Percentiles rank a stretch among this genome's conserved stretches.
phyloP scores from a whole-genome alignment of 1,284 basidiomycete genomes.

The Sporisorium graminicola region DNA sequence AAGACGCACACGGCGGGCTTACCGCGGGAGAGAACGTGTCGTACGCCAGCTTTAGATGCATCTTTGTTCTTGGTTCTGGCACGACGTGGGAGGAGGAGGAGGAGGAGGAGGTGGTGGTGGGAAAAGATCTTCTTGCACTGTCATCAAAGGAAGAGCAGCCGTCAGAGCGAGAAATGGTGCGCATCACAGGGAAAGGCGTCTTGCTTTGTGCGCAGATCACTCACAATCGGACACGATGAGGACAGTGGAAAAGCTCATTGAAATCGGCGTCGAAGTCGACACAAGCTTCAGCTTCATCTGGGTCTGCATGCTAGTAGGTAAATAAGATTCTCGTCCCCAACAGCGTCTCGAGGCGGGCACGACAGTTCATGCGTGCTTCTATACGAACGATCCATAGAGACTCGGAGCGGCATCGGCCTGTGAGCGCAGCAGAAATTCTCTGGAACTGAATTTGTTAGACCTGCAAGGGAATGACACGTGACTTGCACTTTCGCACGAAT shows the following conservation, averaged over 20 bases:
- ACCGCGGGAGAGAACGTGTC: conserved; percentile 2
- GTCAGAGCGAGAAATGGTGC: too few species aligned
- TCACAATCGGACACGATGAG: background rate
- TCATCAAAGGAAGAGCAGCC: too few species aligned
- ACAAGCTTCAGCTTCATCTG: background rate
- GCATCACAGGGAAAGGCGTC: background rate
- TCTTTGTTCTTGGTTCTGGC: background rate
- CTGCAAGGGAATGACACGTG: background rate
- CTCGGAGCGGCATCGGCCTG: background rate
- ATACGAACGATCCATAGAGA: conserved; percentile 25
- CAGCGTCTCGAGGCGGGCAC: too few species aligned
- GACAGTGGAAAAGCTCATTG: background rate
- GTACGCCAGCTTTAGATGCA: background rate
- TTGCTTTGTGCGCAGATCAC: background rate
- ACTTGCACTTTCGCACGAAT: conserved; percentile 12
- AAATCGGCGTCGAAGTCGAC: background rate
- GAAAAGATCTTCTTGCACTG: too few species aligned
- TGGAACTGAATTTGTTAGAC: conserved; percentile 3
- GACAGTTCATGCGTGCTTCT: conserved; percentile 3
- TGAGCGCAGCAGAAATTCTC: background rate
- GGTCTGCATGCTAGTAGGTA: background rate
- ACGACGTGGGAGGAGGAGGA: conserved; percentile 7
- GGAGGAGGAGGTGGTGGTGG: too few species aligned
- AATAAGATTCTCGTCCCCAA: background rate
- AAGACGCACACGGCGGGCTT: conserved; percentile 20